These are phyloP conservation scores for Fennellomyces sp. DNA, from an alignment of 371 early-diverging fungal genomes.

Conservation along the genomic window DNA sequence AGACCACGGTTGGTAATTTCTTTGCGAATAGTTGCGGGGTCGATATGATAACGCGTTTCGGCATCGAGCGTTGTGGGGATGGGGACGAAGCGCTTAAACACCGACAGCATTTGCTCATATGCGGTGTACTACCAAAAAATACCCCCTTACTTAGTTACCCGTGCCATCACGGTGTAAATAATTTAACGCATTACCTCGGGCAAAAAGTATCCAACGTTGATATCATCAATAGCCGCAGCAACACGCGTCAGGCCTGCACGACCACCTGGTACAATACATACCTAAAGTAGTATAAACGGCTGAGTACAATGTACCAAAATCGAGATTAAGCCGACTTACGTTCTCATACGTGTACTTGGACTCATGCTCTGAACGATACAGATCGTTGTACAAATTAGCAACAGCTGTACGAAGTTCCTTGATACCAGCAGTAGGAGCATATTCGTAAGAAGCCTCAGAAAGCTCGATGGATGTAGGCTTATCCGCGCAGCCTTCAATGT, in stretches of 20 bases:
- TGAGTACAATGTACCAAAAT: no score
- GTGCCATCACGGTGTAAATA: no score
- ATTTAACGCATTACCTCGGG: no score
- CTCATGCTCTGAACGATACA: constrained; percentile 40
- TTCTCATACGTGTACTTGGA: constrained; percentile 53
- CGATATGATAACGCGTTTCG: constrained; percentile 41
- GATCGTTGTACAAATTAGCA: constrained; percentile 52
- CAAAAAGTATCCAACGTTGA: constrained; percentile 56
- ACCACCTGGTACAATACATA: constrained; percentile 57
- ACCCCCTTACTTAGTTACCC: no score
- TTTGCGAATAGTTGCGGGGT: constrained; percentile 38
- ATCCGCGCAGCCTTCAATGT: constrained; percentile 43
- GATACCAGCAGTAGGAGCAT: constrained; percentile 51
- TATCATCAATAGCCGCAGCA: constrained; percentile 50
- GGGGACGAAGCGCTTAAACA: constrained; percentile 56
- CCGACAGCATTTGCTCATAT: constrained; percentile 48
- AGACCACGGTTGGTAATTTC: constrained; percentile 49
- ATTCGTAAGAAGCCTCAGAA: constrained; percentile 25
- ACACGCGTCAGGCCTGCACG: constrained; percentile 57
- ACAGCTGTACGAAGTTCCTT: constrained; percentile 44
- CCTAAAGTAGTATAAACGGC: constrained; percentile 18
- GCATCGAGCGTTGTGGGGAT: constrained; percentile 54
- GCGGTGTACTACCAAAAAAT: constrained; percentile 54
- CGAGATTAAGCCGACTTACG: constrained; percentile 29
- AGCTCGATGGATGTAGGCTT: constrained; percentile 31